Evolutionary conservation across 2,329 filamentous ascomycete species (phyloP).

Genomic region (Orbilia javanica): DNA sequence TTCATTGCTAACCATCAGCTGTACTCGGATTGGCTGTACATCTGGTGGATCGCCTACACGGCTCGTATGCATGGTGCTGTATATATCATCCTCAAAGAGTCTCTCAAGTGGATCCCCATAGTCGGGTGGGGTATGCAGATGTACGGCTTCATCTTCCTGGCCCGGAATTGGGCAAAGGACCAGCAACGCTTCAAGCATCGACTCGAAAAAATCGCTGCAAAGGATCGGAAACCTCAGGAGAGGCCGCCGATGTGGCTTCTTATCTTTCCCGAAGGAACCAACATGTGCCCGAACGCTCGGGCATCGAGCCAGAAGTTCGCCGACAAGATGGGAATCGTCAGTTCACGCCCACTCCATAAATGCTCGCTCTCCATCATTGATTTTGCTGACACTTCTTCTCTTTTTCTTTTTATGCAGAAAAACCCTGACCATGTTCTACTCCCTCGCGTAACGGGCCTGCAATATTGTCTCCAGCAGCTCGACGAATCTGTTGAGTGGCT

Average conservation of each 20-base stretch:
- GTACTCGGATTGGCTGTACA: slow-evolving; percentile 91
- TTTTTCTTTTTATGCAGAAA: slow-evolving; percentile 63
- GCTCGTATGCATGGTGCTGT: slow-evolving; percentile 85
- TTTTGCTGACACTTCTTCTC: not conserved
- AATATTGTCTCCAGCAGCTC: slow-evolving; percentile 82
- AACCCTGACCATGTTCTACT: slow-evolving; percentile 81
- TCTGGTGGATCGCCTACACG: slow-evolving; percentile 94
- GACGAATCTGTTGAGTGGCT: slow-evolving; percentile 79
- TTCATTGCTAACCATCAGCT: slow-evolving; percentile 91
- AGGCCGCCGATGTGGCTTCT: slow-evolving; percentile 85
- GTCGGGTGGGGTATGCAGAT: slow-evolving; percentile 83
- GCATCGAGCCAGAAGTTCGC: slow-evolving; percentile 81
- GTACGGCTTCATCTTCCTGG: slow-evolving; percentile 90
- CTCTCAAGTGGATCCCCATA: slow-evolving; percentile 82
- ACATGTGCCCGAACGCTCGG: slow-evolving; percentile 78
- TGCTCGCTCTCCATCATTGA: too few relatives aligned
- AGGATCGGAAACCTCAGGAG: slow-evolving; percentile 71
- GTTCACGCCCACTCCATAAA: not conserved
- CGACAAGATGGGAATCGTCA: slow-evolving; percentile 75
- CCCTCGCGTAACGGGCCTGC: slow-evolving; percentile 83
- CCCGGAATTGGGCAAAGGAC: slow-evolving; percentile 87
- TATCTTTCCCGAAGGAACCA: slow-evolving; percentile 89
- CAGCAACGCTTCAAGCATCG: slow-evolving; percentile 80
- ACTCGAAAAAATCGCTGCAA: slow-evolving; percentile 76
- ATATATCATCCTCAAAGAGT: slow-evolving; percentile 92